These are phyloP conservation scores for Ustilago cynodontis DNA, from an alignment of 1,284 basidiomycete species.

Conservation along the genomic window DNA sequence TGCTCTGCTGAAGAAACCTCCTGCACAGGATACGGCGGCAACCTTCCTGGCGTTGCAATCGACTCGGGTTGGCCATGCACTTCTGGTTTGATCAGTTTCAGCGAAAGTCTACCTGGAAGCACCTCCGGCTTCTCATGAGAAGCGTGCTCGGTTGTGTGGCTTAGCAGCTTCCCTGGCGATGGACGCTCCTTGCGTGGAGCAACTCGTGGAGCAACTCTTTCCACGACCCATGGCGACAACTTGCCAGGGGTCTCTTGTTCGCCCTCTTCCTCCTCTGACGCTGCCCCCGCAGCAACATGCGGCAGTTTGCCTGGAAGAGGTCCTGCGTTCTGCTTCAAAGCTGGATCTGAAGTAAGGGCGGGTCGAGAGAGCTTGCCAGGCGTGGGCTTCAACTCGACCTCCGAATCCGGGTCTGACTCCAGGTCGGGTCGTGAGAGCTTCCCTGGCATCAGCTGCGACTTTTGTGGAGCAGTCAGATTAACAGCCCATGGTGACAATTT, in stretches of 20 bases:
- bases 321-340: neutral
- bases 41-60: neutral
- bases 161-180: neutral
- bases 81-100: too few relatives aligned
- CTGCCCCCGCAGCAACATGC: neutral
- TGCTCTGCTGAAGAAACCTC: neutral
- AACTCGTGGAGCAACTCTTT: too few relatives aligned
- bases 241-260: neutral
- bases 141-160: neutral
- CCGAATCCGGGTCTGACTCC: neutral
- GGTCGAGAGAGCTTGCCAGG: neutral
- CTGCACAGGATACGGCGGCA: neutral
- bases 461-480: too few relatives aligned
- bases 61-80: neutral
- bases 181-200: neutral
- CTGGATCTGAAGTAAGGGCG: neutral
- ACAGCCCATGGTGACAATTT: neutral
- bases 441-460: neutral
- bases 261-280: neutral
- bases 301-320: neutral
- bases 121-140: neutral
- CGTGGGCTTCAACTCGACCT: neutral
- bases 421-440: neutral
- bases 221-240: neutral
- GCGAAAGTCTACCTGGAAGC: neutral